Base-by-base conservation (phyloP, 257 asterid species). In the Sherardia arvensis region DNA sequence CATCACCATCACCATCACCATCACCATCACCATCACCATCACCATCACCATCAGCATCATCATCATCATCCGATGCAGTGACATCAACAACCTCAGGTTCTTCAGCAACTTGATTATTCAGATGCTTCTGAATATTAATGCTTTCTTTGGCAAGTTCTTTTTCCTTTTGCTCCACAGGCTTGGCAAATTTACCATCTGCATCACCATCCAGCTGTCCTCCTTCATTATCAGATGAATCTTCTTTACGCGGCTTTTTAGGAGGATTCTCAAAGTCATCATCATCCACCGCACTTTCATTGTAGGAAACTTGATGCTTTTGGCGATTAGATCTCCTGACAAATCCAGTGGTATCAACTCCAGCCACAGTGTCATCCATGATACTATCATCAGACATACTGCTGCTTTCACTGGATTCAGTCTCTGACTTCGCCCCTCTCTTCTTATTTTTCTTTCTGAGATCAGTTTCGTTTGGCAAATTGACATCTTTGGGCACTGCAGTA, bases 251-350 rank as follows among this genome's bases (percentile, higher is more conserved):
- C 68, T 66, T 73, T 73, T 83, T 77, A 38, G 64, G 69, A 62
- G 77, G 73, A 66, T 36, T 68, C 64, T 68, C 68, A 65, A 62
- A 51, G 33, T 71, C 81, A 68, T 74, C 80, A 72, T 78, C 82
- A 54, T 77, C 90, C 63, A 65, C 80, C 29, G 47, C 76, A 73
- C 60, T 79, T 75, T 87, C 94, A 26, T 67, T 71, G 75, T 87
- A 85, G 51, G 80, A 71, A 53, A 90, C 73, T 66, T 76, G 59
- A 64, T 82, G 87, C 78, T 85, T 79, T 60, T 64, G 79, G 34
- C 90, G 87, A 71, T 82, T 67, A 43, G 95, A 90, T 78, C 92
- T 82, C 40, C 88, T 82, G 14, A 78, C 66, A 32, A n/a, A 29
- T 34, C 53, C 75, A 55, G 4, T 49, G 66, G 66, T 40, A 61